Conservation (phyloP, 2,329 filamentous ascomycete genomes). For the Aspergillus spinulosporus region DNA sequence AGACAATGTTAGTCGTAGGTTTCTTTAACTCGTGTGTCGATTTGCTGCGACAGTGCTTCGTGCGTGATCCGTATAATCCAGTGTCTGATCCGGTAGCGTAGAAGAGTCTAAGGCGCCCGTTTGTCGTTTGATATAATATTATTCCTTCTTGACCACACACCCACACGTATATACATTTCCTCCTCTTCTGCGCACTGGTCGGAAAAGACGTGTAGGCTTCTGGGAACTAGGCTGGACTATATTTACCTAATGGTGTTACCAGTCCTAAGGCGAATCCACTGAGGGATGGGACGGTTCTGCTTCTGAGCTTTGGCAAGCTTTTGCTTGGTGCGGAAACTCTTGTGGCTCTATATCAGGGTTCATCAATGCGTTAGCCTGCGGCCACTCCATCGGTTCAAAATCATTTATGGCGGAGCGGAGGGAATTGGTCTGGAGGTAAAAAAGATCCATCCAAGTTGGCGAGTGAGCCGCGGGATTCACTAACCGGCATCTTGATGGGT, state of each 20-base stretch:
- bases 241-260: constrained; percentile 99
- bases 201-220: neutral
- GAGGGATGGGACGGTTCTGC: constrained; percentile 99
- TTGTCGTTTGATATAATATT: too few species aligned
- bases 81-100: neutral
- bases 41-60: neutral
- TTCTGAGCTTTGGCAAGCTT: constrained; percentile 99
- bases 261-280: constrained; percentile 99
- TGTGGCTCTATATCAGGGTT: constrained; percentile 74
- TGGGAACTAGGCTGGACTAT: constrained; percentile 12
- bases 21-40: neutral
- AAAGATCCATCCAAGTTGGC: neutral
- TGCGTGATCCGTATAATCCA: neutral
- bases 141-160: neutral
- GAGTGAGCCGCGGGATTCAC: constrained; percentile 17
- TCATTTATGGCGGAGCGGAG: neutral
- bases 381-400: neutral
- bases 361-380: constrained; percentile 16
- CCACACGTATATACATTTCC: neutral
- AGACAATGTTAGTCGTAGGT: constrained; percentile 16
- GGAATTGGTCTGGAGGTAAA: neutral
- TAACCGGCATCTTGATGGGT: constrained; percentile 59
- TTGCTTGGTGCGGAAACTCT: constrained; percentile 99
- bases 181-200: constrained; percentile 6
- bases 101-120: too few species aligned